Base-by-base conservation (phyloP, 768 basidiomycete species). In the Mrakia blollopis region DNA sequence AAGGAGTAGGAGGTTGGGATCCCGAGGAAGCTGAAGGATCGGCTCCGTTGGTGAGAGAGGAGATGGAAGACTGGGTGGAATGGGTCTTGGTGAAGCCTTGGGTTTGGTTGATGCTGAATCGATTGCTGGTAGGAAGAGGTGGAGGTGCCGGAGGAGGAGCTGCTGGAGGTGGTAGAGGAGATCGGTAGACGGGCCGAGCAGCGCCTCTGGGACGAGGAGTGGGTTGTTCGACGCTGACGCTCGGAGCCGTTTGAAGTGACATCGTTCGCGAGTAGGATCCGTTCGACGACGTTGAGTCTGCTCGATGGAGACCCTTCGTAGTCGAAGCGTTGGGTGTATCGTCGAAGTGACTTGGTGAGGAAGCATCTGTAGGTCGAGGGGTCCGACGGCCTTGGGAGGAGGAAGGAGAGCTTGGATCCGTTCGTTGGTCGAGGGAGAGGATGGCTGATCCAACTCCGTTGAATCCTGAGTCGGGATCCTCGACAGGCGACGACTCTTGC, bases 1-100 rank as follows among this genome's bases (percentile, higher is more conserved):
- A 72, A 21, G 71, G 71, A 32, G 71, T 72, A 8, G 71, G 52
- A 39, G 71, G 71, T 60, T 72, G 71, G n/a, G 71, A 72, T 6
- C 71, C 54, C 18, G 47, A 52, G 3, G 71, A 72, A 28, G 50
- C 50, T 30, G 71, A 72, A 6, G 32, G 47, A 3, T 52, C 71
- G 71, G 71, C 71, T 57, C 37, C 65, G 35, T 60, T 28, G 25
- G 50, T 72, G 52, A 72, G 50, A 8, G 71, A 72, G 14, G 71
- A 72, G 54, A 72, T 47, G 37, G 71, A 72, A 4, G 47, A 50
- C 32, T 47, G 35, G 21, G 54, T 32, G 1, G 50, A 57, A 37
- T 52, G 54, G 21, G 71, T 60, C 3, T 21, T 10, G 21, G 52
- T 30, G 25, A 50, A 28, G 30, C 25, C 71, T 32, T 28, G 37